Base-by-base conservation (phyloP, 306 rosid species). In the Sphenostylis stenocarpa region DNA sequence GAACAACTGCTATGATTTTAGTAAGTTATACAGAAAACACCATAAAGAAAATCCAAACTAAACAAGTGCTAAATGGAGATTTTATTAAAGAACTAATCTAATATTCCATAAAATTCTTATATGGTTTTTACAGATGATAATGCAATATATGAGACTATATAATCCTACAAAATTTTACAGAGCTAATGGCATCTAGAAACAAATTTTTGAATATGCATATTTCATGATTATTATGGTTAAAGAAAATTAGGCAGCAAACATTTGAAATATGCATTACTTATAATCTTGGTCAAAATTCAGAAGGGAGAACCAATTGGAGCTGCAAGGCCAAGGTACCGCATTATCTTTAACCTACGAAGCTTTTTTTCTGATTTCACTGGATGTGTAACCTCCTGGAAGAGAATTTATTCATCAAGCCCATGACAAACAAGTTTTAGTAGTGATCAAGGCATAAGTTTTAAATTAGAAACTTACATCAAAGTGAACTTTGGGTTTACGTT, bases 241-340 rank as follows among this genome's bases (percentile, higher is more conserved):
- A 49, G 57, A 29, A 21, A 48, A 34, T 68, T 47, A 36, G 71
- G 41, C 44, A 7, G 9, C 12, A 57, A 82, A n/a, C 47, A 33
- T 31, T 51, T 70, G 56, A 68, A 63, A 73, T 29, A 73, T 47
- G 60, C 41, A 69, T 69, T 43, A 34, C 67, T 45, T 15, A 21
- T 49, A 26, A 63, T 72, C 61, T 24, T 7, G 72, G 16, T 20
- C 70, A 65, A 38, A 65, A 65, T 17, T 77, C 55, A 81, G 75
- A 73, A 91, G 6, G 97, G 97, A 70, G 97, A 91, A 57, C 97
- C 94, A 75, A 81, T 47, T 4, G 97, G 97, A 72, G 91, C 86
- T 29, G 83, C 85, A 61, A 89, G 97, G 61, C 97, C 94, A 3
- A 91, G 87, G 80, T 81, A 76, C 49, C 94, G 91, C 97, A 91